These are phyloP conservation scores for Dalbergia cochinchinensis DNA, from an alignment of 306 rosid species.

Conservation along the genomic window DNA sequence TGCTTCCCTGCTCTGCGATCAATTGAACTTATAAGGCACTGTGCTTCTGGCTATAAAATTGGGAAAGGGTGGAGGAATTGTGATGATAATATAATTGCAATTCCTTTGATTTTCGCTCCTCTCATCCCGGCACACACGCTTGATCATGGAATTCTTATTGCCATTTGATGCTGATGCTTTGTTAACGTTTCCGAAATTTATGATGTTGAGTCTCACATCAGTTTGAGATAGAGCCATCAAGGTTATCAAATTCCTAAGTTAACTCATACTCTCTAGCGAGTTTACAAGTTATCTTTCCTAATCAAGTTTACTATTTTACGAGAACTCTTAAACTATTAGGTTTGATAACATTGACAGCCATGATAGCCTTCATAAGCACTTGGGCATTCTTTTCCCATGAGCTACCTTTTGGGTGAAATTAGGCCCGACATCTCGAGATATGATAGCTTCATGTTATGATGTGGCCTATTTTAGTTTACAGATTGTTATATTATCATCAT, in stretches of 20 bases:
- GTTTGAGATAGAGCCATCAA: no score
- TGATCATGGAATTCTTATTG: neutral
- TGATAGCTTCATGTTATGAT: neutral
- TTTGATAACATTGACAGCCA: no score
- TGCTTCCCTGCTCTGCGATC: neutral
- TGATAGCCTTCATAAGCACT: no score
- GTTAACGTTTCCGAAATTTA: neutral
- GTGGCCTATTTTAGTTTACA: neutral
- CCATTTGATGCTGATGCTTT: neutral
- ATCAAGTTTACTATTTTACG: no score
- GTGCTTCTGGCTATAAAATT: neutral
- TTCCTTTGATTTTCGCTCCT: neutral
- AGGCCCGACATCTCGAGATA: no score
- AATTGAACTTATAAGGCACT: neutral
- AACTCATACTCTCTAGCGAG: no score
- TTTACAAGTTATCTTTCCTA: no score
- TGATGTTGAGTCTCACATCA: no score
- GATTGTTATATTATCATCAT: neutral
- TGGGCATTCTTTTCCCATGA: no score
- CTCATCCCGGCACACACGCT: neutral
- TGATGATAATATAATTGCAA: neutral
- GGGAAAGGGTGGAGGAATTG: neutral
- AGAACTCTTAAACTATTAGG: no score
- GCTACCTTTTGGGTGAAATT: no score
- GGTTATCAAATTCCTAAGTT: no score